phyloP scores from a whole-genome alignment of 345 rosid species.

The Carallia pectinifolia region DNA sequence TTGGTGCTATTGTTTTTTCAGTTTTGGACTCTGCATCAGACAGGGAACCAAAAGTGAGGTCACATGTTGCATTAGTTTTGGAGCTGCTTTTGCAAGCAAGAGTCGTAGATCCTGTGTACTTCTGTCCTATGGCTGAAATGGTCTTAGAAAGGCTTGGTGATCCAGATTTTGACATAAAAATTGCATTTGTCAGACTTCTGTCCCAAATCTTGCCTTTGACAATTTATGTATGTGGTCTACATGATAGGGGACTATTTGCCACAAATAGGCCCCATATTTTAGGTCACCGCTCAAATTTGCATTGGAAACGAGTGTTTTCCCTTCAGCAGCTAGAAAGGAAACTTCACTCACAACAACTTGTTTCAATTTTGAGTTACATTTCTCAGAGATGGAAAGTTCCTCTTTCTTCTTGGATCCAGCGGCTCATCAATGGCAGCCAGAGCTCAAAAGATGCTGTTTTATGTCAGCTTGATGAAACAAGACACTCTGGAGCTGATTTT shows the following conservation, averaged over 20 bases:
- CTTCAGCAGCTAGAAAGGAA: slow-evolving; percentile 67
- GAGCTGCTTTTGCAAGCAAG: slow-evolving; percentile 71
- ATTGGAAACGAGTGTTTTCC: slow-evolving; percentile 87
- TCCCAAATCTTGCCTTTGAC: slow-evolving; percentile 63
- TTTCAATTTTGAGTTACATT: slow-evolving; percentile 84
- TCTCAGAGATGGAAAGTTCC: slow-evolving; percentile 89
- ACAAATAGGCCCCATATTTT: slow-evolving; percentile 43
- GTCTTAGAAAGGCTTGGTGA: slow-evolving; percentile 81
- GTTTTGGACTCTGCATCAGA: slow-evolving; percentile 78
- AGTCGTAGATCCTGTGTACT: slow-evolving; percentile 55
- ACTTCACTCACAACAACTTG: slow-evolving; percentile 85
- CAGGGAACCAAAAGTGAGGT: slow-evolving; percentile 78
- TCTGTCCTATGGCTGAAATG: slow-evolving; percentile 54
- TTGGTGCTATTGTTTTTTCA: slow-evolving; percentile 47
- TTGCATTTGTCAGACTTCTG: slow-evolving; percentile 60
- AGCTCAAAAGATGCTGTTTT: slow-evolving; percentile 43
- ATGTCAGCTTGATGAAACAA: slow-evolving; percentile 59
- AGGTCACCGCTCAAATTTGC: slow-evolving; percentile 49
- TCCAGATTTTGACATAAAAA: slow-evolving; percentile 58
- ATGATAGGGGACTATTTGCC: slow-evolving; percentile 39
- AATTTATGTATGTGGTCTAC: slow-evolving; percentile 54
- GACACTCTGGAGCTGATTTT: slow-evolving; percentile 34
- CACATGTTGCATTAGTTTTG: slow-evolving; percentile 55
- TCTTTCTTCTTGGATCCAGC: slow-evolving; percentile 80
- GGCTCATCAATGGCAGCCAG: slow-evolving; percentile 56